Base-by-base conservation (phyloP, 139 green algal species). In the Monoraphidium neglectum region DNA sequence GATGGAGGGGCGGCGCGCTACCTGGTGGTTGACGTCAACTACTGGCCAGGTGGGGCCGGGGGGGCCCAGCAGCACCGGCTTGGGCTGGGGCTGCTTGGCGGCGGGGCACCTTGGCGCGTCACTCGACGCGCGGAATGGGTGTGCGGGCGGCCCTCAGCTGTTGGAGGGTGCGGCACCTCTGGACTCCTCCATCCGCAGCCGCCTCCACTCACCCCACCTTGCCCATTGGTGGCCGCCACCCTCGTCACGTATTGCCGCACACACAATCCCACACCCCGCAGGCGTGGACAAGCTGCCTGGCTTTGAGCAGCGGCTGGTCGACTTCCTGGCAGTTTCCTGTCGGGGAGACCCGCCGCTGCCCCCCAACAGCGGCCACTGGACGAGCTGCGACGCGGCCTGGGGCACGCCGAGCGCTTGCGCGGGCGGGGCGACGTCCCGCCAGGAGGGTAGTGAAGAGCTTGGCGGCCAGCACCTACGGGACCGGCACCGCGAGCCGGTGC, bases 11-110 rank as follows among this genome's bases (percentile, higher is more conserved):
- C 10, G 30, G 56, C 3, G 33, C 70, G 46, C 64, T 91, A 86
- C 66, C 88, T 87, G 68, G 82, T 91, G 37, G 64, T 88, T 5
- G 83, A 88, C 63, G 82, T 88, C 32, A 88, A 88, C 61, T 88
- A 87, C 56, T 88, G 87, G 38, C 83, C 83, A n/a, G n/a, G n/a
- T n/a, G n/a, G n/a, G n/a, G n/a, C n/a, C n/a, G n/a, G n/a, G n/a
- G n/a, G n/a, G n/a, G n/a, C n/a, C n/a, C n/a, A n/a, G n/a, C n/a
- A n/a, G n/a, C n/a, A n/a, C n/a, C n/a, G n/a, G n/a, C n/a, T n/a
- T n/a, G n/a, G n/a, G n/a, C n/a, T n/a, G n/a, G n/a, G n/a, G n/a
- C n/a, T n/a, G n/a, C n/a, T n/a, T n/a, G n/a, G n/a, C n/a, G n/a
- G n/a, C n/a, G n/a, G n/a, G n/a, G n/a, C n/a, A n/a, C n/a, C n/a